phyloP scores from a whole-genome alignment of 345 rosid species.

The Acer campestre region DNA sequence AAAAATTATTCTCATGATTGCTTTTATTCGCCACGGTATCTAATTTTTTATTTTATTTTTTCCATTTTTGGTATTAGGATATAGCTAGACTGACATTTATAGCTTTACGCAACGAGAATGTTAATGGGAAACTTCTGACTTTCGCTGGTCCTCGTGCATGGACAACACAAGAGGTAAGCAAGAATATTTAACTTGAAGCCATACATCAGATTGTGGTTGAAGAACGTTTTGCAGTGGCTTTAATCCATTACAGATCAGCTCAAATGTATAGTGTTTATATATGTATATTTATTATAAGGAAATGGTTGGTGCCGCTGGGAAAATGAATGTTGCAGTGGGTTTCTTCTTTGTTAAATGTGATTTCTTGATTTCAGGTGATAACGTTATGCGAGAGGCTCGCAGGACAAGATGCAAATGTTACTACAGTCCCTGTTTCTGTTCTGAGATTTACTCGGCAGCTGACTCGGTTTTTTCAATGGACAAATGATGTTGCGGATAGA shows the following conservation, averaged over 20 bases:
- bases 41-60: neutral
- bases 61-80: constrained; percentile 51
- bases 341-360: constrained; percentile 1
- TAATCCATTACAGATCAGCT: neutral
- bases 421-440: constrained; percentile 86
- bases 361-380: constrained; percentile 63
- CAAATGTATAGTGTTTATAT: neutral
- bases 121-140: constrained; percentile 77
- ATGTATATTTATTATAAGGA: neutral
- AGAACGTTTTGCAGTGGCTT: neutral
- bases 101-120: constrained; percentile 79
- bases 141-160: constrained; percentile 98
- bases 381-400: constrained; percentile 95
- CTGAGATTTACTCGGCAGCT: constrained; percentile 79
- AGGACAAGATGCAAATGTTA: constrained; percentile 97
- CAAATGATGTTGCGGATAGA: constrained; percentile 96
- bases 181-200: constrained; percentile 5
- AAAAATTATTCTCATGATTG: neutral
- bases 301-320: neutral
- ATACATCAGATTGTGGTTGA: neutral
- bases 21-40: neutral
- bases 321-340: neutral
- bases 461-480: constrained; percentile 85
- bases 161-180: constrained; percentile 92
- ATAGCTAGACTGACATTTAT: constrained; percentile 84